phyloP scores from a whole-genome alignment of 495 filamentous ascomycete genomes.

The Penicillium silybi region DNA sequence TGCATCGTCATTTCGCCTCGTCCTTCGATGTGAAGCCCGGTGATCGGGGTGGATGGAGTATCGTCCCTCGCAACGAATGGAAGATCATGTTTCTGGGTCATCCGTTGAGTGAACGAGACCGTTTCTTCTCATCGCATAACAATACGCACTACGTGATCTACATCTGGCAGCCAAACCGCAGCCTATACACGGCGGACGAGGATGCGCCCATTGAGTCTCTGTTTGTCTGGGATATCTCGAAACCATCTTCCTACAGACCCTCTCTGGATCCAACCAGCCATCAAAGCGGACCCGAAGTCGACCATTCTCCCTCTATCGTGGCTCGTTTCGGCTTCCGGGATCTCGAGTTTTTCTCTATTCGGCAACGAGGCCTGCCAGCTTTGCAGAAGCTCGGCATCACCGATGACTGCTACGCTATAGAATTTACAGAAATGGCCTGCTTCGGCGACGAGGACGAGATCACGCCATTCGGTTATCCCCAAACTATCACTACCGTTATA shows the following conservation, averaged over 20 bases:
- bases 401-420: conserved; percentile 33
- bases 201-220: conserved; percentile 59
- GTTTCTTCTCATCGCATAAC: conserved; percentile 63
- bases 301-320: conserved; percentile 48
- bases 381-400: conserved; percentile 55
- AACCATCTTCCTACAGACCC: conserved; percentile 50
- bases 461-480: conserved; percentile 18
- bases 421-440: conserved; percentile 44
- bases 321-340: conserved; percentile 52
- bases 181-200: conserved; percentile 51
- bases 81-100: conserved; percentile 62
- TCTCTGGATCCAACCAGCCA: conserved; percentile 50
- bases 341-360: conserved; percentile 54
- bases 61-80: conserved; percentile 62
- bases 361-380: conserved; percentile 51
- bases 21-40: conserved; percentile 49
- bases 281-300: conserved; percentile 28
- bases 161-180: conserved; percentile 61
- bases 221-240: conserved; percentile 64
- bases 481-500: conserved; percentile 48
- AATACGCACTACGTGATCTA: conserved; percentile 63
- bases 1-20: conserved; percentile 63
- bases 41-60: conserved; percentile 35
- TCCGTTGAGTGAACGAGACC: conserved; percentile 54
- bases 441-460: background rate